Evolutionary conservation across 2,329 filamentous ascomycete species (phyloP).

Genomic region (Xylariaceae sp.): DNA sequence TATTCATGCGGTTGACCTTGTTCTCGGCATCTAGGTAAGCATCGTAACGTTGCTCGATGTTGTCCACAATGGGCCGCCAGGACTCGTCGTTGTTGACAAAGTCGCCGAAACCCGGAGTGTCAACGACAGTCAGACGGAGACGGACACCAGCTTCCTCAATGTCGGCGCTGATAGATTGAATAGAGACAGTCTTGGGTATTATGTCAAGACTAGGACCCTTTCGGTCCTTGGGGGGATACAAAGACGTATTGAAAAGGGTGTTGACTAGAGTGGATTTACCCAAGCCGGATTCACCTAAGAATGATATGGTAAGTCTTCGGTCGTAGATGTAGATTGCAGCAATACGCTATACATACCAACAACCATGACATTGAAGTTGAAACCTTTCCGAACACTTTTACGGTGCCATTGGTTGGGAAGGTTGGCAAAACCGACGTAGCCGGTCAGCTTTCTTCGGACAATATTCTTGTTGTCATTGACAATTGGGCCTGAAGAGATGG

Average conservation of each 20-base stretch:
- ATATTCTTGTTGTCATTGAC: conserved; percentile 81
- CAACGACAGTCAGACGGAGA: conserved; percentile 91
- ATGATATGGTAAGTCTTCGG: conserved; percentile 7
- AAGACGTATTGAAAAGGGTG: conserved; percentile 98
- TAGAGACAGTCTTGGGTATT: conserved; percentile 94
- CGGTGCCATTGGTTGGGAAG: conserved; percentile 99
- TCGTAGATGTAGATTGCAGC: not conserved
- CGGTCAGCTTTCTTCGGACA: conserved; percentile 94
- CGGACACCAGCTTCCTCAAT: conserved; percentile 99
- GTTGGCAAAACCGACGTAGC: conserved; percentile 98
- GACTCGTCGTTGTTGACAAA: conserved; percentile 99
- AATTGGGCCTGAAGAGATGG: conserved; percentile 39
- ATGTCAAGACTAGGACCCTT: conserved; percentile 96
- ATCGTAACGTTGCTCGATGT: conserved; percentile 98
- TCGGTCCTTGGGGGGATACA: conserved; percentile 97
- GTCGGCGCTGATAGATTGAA: conserved; percentile 90
- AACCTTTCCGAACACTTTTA: conserved; percentile 99
- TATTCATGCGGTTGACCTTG: conserved; percentile 99
- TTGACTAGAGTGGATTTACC: conserved; percentile 99
- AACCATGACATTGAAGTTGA: conserved; percentile 99
- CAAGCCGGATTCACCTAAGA: conserved; percentile 89
- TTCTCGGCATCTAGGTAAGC: conserved; percentile 98
- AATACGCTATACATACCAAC: conserved; percentile 65
- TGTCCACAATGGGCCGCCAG: conserved; percentile 98
- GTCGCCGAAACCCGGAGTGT: conserved; percentile 96